These are phyloP conservation scores for Fusarium zealandicum DNA, from an alignment of 2,329 filamentous ascomycete genomes.

Conservation along the genomic window DNA sequence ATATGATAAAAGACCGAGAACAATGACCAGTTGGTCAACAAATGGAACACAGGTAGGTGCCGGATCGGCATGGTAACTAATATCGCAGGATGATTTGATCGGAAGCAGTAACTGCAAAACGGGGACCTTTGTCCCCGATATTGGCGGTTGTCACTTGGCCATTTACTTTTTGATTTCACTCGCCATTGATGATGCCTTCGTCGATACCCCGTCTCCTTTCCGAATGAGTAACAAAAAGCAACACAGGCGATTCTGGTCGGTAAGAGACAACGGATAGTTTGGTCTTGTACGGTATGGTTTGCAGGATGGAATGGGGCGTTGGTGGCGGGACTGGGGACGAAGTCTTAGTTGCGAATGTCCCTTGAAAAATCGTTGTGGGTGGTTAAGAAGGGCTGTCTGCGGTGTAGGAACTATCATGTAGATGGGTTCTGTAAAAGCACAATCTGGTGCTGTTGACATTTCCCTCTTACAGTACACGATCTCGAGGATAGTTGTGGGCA, in stretches of 20 bases:
- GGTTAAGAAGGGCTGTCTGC: constrained; percentile 1
- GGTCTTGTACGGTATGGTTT: constrained; percentile 29
- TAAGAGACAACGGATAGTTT: constrained; percentile 24
- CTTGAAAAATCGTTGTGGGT: constrained; percentile 5
- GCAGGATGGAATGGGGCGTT: constrained; percentile 33
- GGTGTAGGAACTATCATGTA: constrained; percentile 15
- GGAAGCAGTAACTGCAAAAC: constrained; percentile 1
- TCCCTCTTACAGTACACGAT: constrained; percentile 10
- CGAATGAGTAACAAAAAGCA: constrained; percentile 24
- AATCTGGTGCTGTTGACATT: constrained; percentile 8
- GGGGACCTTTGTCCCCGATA: neutral
- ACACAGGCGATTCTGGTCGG: constrained; percentile 18
- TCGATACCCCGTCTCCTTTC: constrained; percentile 36
- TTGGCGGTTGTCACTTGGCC: constrained; percentile 1
- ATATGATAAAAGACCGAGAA: neutral
- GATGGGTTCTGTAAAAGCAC: constrained; percentile 8
- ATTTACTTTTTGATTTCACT: constrained; percentile 17
- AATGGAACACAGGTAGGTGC: constrained; percentile 27
- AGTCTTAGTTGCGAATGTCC: constrained; percentile 17
- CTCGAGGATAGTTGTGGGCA: neutral
- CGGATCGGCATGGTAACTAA: constrained; percentile 26
- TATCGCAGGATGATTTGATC: constrained; percentile 24
- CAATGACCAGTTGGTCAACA: neutral
- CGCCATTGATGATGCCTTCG: constrained; percentile 28
- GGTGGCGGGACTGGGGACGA: constrained; percentile 10